Base-by-base conservation (phyloP, 345 rosid genomes). In the Citrus medica region DNA sequence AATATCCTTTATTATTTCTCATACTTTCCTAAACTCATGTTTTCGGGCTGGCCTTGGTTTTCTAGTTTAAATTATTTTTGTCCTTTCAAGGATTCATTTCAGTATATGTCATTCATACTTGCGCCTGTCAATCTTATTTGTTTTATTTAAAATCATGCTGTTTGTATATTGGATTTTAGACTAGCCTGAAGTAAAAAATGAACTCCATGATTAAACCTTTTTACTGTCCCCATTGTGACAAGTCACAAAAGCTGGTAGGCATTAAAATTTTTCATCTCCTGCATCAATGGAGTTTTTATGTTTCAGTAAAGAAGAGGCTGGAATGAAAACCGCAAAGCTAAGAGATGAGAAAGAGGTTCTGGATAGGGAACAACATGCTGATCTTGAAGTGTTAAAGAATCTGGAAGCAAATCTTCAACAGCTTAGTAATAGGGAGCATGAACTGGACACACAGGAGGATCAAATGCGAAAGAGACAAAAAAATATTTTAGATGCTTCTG, bases 311-410 rank as follows among this genome's bases (percentile, higher is more conserved):
- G 97, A 92, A 85, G 95, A 94, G 65, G 99, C 98, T 83, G 97
- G 95, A 79, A 90, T 88, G 91, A 89, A 84, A 90, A 96, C 98
- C 84, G 86, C 90, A 6, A 90, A 89, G 89, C 88, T 94, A 63
- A 90, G 95, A 85, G 98, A 94, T 85, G 97, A 96, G 83, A 91
- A 96, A 76, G 99, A 96, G 90, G 97, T 94, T 78, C 82, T 94
- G 70, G 97, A 94, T 64, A 91, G 97, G 91, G 97, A 96, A 69
- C 98, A 91, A 24, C 94, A 90, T 85, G 89, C 97, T 80, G 94
- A 94, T 85, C 88, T 88, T 63, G 99, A 96, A 89, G 97, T 92
- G 66, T 87, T 84, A 76, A 92, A 91, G 85, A 96, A 94, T 89
- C 87, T 92, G 83, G 98, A 92, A 88, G 99, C 92, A 92, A 96